Percentiles rank a stretch among this genome's conserved stretches.
Evolutionary conservation across 177 flowering plant species (phyloP).

Genomic region (Tripterygium wilfordii): DNA sequence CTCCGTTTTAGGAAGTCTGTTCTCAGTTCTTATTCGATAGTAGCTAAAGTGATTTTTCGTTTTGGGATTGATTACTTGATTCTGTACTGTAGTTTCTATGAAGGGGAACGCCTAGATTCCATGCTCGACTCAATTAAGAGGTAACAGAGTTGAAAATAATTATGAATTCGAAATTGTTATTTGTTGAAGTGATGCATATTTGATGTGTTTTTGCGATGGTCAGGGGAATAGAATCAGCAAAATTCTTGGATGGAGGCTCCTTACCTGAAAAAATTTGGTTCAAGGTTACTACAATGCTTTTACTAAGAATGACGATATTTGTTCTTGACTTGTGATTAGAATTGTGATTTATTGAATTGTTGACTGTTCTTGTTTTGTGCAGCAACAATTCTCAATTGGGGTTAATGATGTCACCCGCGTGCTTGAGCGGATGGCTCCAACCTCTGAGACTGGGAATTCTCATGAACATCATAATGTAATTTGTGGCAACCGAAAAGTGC

Average conservation of each 20-base stretch:
- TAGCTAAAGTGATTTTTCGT: too few species aligned
- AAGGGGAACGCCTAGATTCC: constrained; percentile 48
- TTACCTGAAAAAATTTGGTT: constrained; percentile 76
- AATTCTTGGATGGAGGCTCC: constrained; percentile 21
- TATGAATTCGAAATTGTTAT: neutral
- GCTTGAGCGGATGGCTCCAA: constrained; percentile 63
- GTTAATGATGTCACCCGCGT: constrained; percentile 86
- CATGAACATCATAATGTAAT: constrained; percentile 10
- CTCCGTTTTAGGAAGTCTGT: neutral
- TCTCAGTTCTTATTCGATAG: too few species aligned
- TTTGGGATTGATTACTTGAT: too few species aligned
- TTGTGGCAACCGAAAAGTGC: constrained; percentile 11
- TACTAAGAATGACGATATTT: neutral
- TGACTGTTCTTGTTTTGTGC: neutral
- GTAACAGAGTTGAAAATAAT: constrained; percentile 13
- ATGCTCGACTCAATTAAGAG: constrained; percentile 46
- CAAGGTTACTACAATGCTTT: constrained; percentile 35
- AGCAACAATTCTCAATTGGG: constrained; percentile 86
- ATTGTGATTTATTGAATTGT: neutral
- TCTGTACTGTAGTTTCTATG: constrained; percentile 43
- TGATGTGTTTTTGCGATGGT: neutral
- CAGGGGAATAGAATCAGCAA: constrained; percentile 61
- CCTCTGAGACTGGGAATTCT: constrained; percentile 15
- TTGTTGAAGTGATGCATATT: neutral
- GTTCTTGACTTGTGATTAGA: neutral